Evolutionary conservation across 2,329 filamentous ascomycete genomes (phyloP), one percentile per base, ranked within the genome.

Genomic region (Pseudopithomyces chartarum): DNA sequence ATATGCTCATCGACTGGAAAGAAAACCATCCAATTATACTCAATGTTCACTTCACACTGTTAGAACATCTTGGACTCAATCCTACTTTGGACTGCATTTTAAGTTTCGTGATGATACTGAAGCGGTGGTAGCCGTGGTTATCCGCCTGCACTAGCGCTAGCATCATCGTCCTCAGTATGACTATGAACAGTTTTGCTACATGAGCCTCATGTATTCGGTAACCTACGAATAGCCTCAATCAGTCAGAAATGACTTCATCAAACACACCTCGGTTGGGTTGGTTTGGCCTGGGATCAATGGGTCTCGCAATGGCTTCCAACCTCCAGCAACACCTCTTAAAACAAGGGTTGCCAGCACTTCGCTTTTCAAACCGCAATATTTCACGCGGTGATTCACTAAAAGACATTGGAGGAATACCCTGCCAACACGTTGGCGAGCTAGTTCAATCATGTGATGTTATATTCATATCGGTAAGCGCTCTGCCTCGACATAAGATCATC

Each of bases 201-300:
- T 29, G 15, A 8, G 33, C 29, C 8, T 48, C 29, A 10, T 34
- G 5, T 38, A 15, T n/a, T 22, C 13, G 12, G 17, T n/a, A n/a
- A 45, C 22, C 8, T 29, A 5, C 23, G n/a, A 19, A 7, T 45
- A 32, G n/a, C 13, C 17, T 29, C 23, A 45, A 15, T 22, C 32
- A 17, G 26, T 19, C n/a, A 32, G 52, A 54, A 2, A 65, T 66
- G 64, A 34, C 50, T 11, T 52, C 45, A 10, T 20, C 47, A 29
- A 33, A 49, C 10, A 5, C 39, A 15, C 33, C 54, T 19, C 56
- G 47, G 1, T n/a, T 67, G 56, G 58, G 62, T 58, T 70, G 63
- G 64, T 65, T 68, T 11, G 82, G 82, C 3, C 75, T 84, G 0
- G 81, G 82, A 1, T 84, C 80, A 0, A 84, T 84, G 81, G 82